Conservation (phyloP, 768 basidiomycete genomes). For the Podaxis carcinomalis region DNA sequence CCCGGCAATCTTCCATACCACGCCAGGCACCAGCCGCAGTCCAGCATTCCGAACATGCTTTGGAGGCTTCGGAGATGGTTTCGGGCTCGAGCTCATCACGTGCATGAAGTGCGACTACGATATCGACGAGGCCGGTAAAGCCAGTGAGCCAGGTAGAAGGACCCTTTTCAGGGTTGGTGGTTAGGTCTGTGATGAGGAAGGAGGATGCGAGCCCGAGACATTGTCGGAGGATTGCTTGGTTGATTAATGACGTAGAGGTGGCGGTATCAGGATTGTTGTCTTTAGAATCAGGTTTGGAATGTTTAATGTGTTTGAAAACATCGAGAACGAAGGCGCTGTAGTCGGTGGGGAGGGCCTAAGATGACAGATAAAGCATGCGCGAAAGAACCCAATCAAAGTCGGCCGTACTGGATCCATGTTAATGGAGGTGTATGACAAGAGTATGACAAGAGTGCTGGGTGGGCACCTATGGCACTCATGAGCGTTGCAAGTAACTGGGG, state of each 20-base stretch:
- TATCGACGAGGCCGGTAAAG: constrained; percentile 65
- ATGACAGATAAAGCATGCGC: not conserved
- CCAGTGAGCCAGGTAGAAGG: constrained; percentile 62
- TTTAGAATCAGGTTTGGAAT: constrained; percentile 22
- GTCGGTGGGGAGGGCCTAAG: constrained; percentile 46
- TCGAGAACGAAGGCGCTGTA: constrained; percentile 57
- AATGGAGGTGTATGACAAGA: constrained; percentile 1
- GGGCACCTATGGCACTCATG: not conserved
- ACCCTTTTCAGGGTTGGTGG: constrained; percentile 56
- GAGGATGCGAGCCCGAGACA: constrained; percentile 71
- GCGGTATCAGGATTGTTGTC: constrained; percentile 7
- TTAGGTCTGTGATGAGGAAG: constrained; percentile 73
- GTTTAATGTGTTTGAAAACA: constrained; percentile 44
- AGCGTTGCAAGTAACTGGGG: not conserved
- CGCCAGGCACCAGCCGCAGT: constrained; percentile 64
- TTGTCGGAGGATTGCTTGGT: constrained; percentile 59
- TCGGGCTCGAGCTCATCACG: constrained; percentile 70
- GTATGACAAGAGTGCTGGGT: not conserved
- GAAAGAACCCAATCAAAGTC: not conserved
- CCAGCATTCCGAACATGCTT: constrained; percentile 80
- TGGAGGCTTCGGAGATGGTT: constrained; percentile 67
- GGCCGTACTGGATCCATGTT: constrained; percentile 17
- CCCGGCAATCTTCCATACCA: constrained; percentile 59
- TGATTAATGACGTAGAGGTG: constrained; percentile 33
- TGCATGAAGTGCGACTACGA: constrained; percentile 66